Evolutionary conservation across 1,284 basidiomycete genomes (phyloP), one percentile per base, ranked within the genome.

Genomic region (Gomphus bonarii): DNA sequence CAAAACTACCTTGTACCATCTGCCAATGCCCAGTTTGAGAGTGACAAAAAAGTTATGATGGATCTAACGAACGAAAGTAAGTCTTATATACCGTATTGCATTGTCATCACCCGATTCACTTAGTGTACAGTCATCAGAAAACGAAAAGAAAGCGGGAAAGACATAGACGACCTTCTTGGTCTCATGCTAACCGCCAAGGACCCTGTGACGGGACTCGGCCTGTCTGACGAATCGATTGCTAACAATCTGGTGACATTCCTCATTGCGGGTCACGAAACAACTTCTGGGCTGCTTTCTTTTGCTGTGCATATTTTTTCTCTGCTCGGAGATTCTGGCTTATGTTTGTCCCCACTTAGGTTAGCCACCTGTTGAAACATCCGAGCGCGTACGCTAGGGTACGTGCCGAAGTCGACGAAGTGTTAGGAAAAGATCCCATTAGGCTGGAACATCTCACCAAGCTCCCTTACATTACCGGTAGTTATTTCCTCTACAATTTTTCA

Each of bases 201-300:
- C 61, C 68, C 72, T 2, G 71, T 74, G 65, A 78, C 76, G 0
- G 76, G 77, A n/a, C 63, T 73, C 60, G 63, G 66, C 3, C 64
- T 79, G 46, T 66, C 70, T 0, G 74, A 77, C 50, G 71, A 75
- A 55, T 73, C 72, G 40, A 78, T 79, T 44, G 67, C 71, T 6
- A 65, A 69, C 59, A 78, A 80, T 65, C 73, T 75, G 22, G 64
- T 78, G n/a, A 79, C 77, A 2, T 79, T 80, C 70, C 66, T 80
- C n/a, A 74, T 79, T 43, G 78, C 77, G 5, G 78, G 76, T 1
- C 77, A 78, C 60, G 77, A 78, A 63, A 78, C 76, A 0, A 77
- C 77, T 0, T 76, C 75, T 6, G 73, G 71, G 1, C 65, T 71
- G 55, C 64, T 76, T 28, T 69, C 69, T 0, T 75, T 75, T 61